Evolutionary conservation across 352 stramenopile genomes (phyloP).

Genomic region (Phytophthora litchii): DNA sequence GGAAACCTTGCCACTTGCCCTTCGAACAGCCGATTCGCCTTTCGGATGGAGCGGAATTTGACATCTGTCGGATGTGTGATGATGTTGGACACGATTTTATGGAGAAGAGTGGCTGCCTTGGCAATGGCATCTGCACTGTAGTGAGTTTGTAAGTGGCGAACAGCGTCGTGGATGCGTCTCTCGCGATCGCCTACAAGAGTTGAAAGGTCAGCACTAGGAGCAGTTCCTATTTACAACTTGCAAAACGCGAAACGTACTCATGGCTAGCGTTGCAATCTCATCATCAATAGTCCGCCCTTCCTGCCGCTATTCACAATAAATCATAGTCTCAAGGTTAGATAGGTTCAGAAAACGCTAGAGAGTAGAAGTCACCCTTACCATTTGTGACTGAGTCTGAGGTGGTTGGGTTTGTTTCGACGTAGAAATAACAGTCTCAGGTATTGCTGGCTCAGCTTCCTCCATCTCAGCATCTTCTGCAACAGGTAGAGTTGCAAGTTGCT

Average conservation of each 20-base stretch:
- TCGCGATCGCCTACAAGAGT: conserved; percentile 58
- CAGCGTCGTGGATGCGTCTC: conserved; percentile 49
- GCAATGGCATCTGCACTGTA: conserved; percentile 38
- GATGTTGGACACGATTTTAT: conserved; percentile 82
- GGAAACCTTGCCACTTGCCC: conserved; percentile 52
- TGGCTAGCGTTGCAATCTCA: conserved; percentile 40
- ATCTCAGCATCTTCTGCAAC: conserved; percentile 25
- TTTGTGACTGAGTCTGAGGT: not conserved
- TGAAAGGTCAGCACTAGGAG: conserved; percentile 5
- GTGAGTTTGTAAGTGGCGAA: conserved; percentile 43
- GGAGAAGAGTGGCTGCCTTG: conserved; percentile 49
- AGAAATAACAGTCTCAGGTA: not conserved
- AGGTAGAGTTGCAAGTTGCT: not conserved
- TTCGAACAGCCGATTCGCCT: conserved; percentile 66
- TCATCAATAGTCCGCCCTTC: too few species aligned
- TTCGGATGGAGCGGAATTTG: conserved; percentile 75
- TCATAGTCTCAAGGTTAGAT: too few species aligned
- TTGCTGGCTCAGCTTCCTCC: conserved; percentile 4
- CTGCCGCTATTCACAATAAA: too few species aligned
- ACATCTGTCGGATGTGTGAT: conserved; percentile 52
- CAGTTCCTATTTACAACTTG: not conserved
- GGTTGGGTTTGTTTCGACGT: not conserved
- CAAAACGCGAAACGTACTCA: conserved; percentile 39
- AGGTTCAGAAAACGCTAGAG: too few species aligned
- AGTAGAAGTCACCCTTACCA: conserved; percentile 10